These are phyloP conservation scores for Talaromyces atroroseus DNA, from an alignment of 2,329 filamentous ascomycete genomes.

Conservation along the genomic window DNA sequence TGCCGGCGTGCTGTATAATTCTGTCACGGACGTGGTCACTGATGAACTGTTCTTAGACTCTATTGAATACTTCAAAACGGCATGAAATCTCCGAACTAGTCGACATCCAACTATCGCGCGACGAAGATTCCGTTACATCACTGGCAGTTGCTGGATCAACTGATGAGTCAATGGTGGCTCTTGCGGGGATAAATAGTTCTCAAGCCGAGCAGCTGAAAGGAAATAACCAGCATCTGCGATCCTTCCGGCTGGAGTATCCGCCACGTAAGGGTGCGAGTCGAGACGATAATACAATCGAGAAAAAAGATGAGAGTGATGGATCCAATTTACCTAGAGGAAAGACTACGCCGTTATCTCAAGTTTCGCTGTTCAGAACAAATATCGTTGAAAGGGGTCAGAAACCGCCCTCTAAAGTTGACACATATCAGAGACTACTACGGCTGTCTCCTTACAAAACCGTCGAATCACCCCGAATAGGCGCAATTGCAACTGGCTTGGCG, in stretches of 20 bases:
- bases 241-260: conserved; percentile 60
- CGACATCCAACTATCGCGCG: conserved; percentile 70
- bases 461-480: conserved; percentile 62
- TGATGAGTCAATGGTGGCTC: conserved; percentile 49
- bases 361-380: conserved; percentile 45
- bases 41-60: conserved; percentile 45
- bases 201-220: conserved; percentile 65
- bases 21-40: background rate
- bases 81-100: conserved; percentile 59
- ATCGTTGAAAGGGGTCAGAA: conserved; percentile 24
- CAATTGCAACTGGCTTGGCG: conserved; percentile 71
- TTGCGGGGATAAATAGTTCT: conserved; percentile 81
- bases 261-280: conserved; percentile 33
- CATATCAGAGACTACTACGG: conserved; percentile 55
- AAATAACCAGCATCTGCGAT: conserved; percentile 77
- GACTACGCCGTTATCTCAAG: conserved; percentile 46
- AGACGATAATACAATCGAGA: conserved; percentile 16
- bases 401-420: conserved; percentile 43
- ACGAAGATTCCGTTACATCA: conserved; percentile 86
- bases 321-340: conserved; percentile 20
- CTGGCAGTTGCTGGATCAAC: conserved; percentile 63
- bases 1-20: background rate
- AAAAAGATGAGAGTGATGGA: conserved; percentile 18
- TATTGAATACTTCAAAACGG: conserved; percentile 65
- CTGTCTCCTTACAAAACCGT: conserved; percentile 52